Evolutionary conservation across 129 eudicot species (phyloP).

Genomic region (Chrysanthemum makinoi): DNA sequence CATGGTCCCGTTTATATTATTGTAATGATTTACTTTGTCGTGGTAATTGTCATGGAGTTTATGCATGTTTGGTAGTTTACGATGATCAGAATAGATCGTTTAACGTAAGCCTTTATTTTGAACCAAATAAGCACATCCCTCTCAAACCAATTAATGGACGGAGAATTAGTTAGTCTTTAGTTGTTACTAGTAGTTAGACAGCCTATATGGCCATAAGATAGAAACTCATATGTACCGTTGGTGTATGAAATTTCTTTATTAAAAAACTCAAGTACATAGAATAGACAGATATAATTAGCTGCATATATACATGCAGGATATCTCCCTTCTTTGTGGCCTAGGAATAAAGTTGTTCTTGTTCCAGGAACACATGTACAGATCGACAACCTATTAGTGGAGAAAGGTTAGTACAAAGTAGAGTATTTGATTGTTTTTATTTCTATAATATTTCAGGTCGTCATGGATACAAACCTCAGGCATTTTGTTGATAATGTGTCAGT

Average conservation of each 20-base stretch:
- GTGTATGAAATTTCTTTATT: not conserved
- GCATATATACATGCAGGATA: conserved; percentile 38
- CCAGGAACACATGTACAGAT: conserved; percentile 73
- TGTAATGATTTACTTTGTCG: not conserved
- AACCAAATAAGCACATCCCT: too few relatives aligned
- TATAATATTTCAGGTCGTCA: too few relatives aligned
- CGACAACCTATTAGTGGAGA: conserved; percentile 64
- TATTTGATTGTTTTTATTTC: not conserved
- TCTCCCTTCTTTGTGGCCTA: conserved; percentile 66
- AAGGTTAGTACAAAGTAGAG: conserved; percentile 36
- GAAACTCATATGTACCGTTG: too few relatives aligned
- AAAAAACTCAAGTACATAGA: not conserved
- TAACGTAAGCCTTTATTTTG: too few relatives aligned
- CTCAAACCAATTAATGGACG: too few relatives aligned
- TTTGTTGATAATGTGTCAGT: too few relatives aligned
- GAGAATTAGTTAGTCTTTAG: too few relatives aligned
- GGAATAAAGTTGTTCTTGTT: conserved; percentile 67
- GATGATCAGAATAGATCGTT: too few relatives aligned
- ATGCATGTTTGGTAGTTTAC: too few relatives aligned
- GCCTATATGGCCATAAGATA: too few relatives aligned
- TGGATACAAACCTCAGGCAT: too few relatives aligned
- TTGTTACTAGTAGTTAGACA: too few relatives aligned
- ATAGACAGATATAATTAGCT: conserved; percentile 13
- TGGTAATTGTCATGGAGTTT: not conserved
- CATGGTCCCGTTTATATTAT: not conserved